phyloP scores from a whole-genome alignment of 805 yeast species.

The Sporopachydermia lactativora region DNA sequence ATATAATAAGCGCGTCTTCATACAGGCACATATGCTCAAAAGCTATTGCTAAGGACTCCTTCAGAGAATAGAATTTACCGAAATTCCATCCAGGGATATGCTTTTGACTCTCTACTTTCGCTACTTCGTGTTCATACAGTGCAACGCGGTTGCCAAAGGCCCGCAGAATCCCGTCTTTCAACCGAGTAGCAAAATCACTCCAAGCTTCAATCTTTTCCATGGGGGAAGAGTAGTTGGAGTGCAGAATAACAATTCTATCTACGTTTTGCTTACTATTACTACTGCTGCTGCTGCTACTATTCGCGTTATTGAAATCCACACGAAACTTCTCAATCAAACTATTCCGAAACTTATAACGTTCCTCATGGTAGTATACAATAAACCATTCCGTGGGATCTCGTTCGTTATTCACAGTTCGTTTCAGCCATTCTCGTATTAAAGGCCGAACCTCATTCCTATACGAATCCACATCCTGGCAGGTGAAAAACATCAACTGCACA shows the following conservation, averaged over 20 bases:
- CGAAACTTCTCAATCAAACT: constrained; percentile 39
- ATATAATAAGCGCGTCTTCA: constrained; percentile 45
- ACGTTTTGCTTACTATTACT: constrained; percentile 5
- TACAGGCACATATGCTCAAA: constrained; percentile 40
- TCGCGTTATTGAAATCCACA: constrained; percentile 29
- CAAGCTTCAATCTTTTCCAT: constrained; percentile 36
- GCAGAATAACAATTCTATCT: not conserved
- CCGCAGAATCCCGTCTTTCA: constrained; percentile 35
- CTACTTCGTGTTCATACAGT: constrained; percentile 25
- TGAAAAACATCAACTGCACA: constrained; percentile 54
- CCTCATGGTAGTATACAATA: constrained; percentile 32
- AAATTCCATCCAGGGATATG: constrained; percentile 30
- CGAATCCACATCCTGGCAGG: constrained; percentile 51
- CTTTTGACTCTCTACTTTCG: constrained; percentile 21
- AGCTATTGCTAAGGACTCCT: constrained; percentile 37
- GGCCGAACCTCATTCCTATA: constrained; percentile 76
- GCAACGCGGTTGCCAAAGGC: constrained; percentile 38
- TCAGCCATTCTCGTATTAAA: constrained; percentile 68
- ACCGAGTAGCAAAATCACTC: constrained; percentile 27
- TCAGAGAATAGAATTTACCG: constrained; percentile 27
- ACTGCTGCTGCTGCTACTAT: no score
- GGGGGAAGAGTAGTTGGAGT: not conserved
- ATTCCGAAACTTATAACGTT: constrained; percentile 26
- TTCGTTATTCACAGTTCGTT: constrained; percentile 23
- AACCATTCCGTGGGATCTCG: constrained; percentile 44